phyloP scores from a whole-genome alignment of 768 basidiomycete genomes.

The Cystofilobasidium bisporidii region DNA sequence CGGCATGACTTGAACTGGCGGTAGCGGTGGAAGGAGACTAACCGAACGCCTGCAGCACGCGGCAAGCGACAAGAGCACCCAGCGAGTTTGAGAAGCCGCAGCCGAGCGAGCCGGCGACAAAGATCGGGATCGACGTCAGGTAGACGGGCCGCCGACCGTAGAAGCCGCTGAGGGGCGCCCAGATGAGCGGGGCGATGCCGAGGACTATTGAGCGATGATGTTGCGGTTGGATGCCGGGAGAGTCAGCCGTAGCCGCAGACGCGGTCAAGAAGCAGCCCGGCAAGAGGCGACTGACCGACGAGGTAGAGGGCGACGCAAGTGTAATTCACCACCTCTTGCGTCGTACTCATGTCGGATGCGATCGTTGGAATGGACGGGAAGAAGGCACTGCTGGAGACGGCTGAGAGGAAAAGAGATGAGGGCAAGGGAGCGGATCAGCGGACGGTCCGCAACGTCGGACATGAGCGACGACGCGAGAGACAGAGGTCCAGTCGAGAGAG shows the following conservation, averaged over 20 bases:
- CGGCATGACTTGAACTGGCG: no score
- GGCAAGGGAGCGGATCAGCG: not conserved
- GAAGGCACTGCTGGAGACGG: conserved; percentile 10
- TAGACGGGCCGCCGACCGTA: conserved; percentile 60
- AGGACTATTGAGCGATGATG: conserved; percentile 43
- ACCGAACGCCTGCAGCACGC: conserved; percentile 60
- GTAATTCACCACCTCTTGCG: conserved; percentile 53
- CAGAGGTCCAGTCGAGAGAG: conserved; percentile 24
- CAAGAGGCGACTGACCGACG: not conserved
- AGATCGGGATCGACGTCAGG: conserved; percentile 49
- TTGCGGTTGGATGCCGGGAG: not conserved
- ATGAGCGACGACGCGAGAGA: not conserved
- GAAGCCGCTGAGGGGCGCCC: conserved; percentile 49
- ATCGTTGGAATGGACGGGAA: conserved; percentile 39
- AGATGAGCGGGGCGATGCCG: conserved; percentile 47
- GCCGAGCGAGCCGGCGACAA: conserved; percentile 53
- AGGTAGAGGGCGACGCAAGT: conserved; percentile 38
- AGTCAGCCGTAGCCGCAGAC: no score
- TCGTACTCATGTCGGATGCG: conserved; percentile 53
- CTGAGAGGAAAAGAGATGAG: conserved; percentile 1
- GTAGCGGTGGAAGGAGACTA: not conserved
- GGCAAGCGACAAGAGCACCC: conserved; percentile 50
- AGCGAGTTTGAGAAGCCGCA: conserved; percentile 48
- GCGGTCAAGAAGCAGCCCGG: not conserved
- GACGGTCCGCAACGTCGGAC: no score